A percentile compares a stretch with the other conserved stretches of the same genome.
Conservation (phyloP, 495 filamentous ascomycete species). For the Neurospora sp. region DNA sequence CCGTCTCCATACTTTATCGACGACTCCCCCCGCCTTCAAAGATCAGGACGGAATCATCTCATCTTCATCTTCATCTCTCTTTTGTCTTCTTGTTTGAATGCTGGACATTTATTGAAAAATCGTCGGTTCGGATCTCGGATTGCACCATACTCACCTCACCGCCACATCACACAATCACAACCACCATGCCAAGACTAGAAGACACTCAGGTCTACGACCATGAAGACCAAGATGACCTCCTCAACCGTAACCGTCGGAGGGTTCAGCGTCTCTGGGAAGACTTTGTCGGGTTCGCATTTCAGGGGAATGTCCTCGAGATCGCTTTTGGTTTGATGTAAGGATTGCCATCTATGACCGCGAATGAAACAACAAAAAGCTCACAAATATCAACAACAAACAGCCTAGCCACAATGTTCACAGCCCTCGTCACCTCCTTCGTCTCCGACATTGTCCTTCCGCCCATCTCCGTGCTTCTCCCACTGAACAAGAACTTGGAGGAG, state of each 20-base stretch:
- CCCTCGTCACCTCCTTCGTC: slow-evolving; percentile 62
- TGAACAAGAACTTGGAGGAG: slow-evolving; percentile 62
- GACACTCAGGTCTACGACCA: slow-evolving; percentile 11
- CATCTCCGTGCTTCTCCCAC: slow-evolving; percentile 55
- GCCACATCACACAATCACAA: not conserved
- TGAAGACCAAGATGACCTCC: slow-evolving; percentile 23
- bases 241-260: slow-evolving; percentile 23
- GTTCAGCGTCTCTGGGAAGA: slow-evolving; percentile 42
- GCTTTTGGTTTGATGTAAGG: slow-evolving; percentile 64
- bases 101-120: not conserved
- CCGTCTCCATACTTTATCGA: not conserved
- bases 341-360: not conserved
- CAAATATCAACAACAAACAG: slow-evolving; percentile 22
- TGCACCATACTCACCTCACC: not conserved
- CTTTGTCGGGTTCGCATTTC: slow-evolving; percentile 61
- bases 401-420: slow-evolving; percentile 62
- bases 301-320: slow-evolving; percentile 67
- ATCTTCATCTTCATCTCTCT: not conserved
- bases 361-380: not conserved
- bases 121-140: not conserved
- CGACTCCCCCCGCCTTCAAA: not conserved
- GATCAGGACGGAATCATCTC: not conserved
- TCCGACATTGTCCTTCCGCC: slow-evolving; percentile 60
- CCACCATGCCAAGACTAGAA: not conserved
- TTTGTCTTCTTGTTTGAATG: not conserved